These are phyloP conservation scores for Chaetomium sp. DNA, from an alignment of 2,329 filamentous ascomycete species.

Conservation along the genomic window DNA sequence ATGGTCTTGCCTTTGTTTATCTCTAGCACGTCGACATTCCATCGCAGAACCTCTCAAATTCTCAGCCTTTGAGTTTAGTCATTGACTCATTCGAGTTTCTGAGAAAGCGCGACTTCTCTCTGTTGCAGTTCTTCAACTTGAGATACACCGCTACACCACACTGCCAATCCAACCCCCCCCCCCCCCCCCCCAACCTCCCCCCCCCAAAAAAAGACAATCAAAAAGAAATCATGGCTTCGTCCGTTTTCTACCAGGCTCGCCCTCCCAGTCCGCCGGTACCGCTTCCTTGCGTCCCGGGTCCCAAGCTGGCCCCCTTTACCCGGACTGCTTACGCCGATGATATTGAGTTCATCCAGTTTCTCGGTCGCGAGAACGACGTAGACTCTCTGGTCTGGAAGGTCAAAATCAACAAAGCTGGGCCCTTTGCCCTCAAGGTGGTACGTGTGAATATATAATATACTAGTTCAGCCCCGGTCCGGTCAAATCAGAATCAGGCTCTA, in stretches of 20 bases:
- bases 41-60: background rate
- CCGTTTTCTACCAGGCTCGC: background rate
- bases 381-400: constrained; percentile 12
- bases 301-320: constrained; percentile 10
- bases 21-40: background rate
- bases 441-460: background rate
- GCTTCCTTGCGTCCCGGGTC: constrained; percentile 10
- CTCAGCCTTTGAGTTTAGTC: background rate
- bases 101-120: background rate
- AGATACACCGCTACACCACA: background rate
- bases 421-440: constrained; percentile 9
- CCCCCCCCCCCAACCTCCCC: background rate
- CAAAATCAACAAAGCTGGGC: constrained; percentile 3
- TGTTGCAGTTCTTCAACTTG: background rate
- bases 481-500: background rate
- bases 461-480: background rate
- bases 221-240: constrained; percentile 2
- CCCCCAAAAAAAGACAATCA: background rate
- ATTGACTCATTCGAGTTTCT: background rate
- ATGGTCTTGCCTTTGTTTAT: background rate
- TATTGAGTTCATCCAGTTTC: constrained; percentile 9
- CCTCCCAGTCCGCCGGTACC: constrained; percentile 3
- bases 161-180: background rate
- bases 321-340: constrained; percentile 1
- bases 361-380: constrained; percentile 1